Evolutionary conservation across 2,329 filamentous ascomycete genomes (phyloP).

Genomic region (Thyridium curvatum): DNA sequence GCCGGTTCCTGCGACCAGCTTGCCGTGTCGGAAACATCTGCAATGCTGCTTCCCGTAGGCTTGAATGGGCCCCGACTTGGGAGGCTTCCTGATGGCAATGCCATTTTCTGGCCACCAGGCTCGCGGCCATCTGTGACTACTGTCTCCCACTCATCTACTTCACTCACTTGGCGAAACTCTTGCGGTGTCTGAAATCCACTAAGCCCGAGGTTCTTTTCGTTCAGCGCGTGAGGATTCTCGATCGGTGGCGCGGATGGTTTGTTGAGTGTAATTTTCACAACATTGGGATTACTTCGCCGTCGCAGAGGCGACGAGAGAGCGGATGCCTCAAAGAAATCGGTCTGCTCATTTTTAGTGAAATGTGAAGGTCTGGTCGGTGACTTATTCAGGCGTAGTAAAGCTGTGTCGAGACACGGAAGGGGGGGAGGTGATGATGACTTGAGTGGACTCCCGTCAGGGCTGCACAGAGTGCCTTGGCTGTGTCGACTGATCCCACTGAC

Average conservation of each 20-base stretch:
- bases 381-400: too few species aligned
- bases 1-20: conserved; percentile 7
- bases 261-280: conserved; percentile 13
- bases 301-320: conserved; percentile 4
- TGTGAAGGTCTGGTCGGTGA: conserved; percentile 3
- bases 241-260: neutral
- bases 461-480: conserved; percentile 14
- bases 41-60: conserved; percentile 33
- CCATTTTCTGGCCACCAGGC: conserved; percentile 13
- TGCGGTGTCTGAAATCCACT: neutral
- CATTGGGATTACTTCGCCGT: conserved; percentile 4
- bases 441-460: conserved; percentile 19
- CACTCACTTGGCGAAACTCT: neutral
- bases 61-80: conserved; percentile 3
- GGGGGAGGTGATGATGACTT: conserved; percentile 3
- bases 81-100: neutral
- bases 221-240: neutral
- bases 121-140: conserved; percentile 23
- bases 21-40: conserved; percentile 32
- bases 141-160: conserved; percentile 27
- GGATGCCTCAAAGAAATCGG: conserved; percentile 5
- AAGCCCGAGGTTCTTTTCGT: neutral
- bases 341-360: conserved; percentile 1
- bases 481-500: conserved; percentile 16
- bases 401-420: too few species aligned